Evolutionary conservation across 805 yeast species (phyloP), one percentile per base, ranked within the genome.

Genomic region (Brettanomyces custersianus): DNA sequence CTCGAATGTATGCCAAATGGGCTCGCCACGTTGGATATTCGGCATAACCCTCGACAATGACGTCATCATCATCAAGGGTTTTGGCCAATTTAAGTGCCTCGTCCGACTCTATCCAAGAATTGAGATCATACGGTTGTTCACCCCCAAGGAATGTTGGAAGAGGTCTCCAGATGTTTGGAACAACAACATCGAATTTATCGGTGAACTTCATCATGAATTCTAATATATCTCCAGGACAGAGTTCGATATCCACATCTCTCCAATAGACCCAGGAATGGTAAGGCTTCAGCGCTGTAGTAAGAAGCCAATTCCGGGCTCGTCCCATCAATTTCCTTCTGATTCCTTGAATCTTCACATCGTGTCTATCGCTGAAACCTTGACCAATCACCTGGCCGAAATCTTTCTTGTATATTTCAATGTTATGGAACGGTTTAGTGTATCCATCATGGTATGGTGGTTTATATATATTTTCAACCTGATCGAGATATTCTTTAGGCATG

Each of bases 151-250:
- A 92, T 31, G 78, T 80, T 3, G 98, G 98, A 42, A 92, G 67
- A 2, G 97, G 98, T 48, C 98, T 71, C 98, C 98, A 92, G 23
- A 92, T 96, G 52, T 92, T 86, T 20, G 86, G 94, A 27, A 80
- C 78, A 55, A 83, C 66, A 12, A 83, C 81, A 51, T 83, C 94
- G 51, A 68, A 78, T 44, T 72, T 70, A 37, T 59, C 63, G 19
- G 52, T 42, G 42, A 65, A 66, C 43, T 70, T 68, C 90, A 83
- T 82, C 59, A 83, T 63, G 49, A 72, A 78, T 56, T 83, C 77
- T 41, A 83, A 72, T 33, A 83, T 79, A 29, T 78, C 67, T 5
- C 85, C 86, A 0, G 90, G 88, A 45, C 83, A 76, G n/a, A 81
- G 66, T 51, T 83, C 94, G 34, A 83, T 77, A 51, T 83, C 94